These are phyloP conservation scores for Penicillium sp. DNA, from an alignment of 2,329 filamentous ascomycete genomes.

Conservation along the genomic window DNA sequence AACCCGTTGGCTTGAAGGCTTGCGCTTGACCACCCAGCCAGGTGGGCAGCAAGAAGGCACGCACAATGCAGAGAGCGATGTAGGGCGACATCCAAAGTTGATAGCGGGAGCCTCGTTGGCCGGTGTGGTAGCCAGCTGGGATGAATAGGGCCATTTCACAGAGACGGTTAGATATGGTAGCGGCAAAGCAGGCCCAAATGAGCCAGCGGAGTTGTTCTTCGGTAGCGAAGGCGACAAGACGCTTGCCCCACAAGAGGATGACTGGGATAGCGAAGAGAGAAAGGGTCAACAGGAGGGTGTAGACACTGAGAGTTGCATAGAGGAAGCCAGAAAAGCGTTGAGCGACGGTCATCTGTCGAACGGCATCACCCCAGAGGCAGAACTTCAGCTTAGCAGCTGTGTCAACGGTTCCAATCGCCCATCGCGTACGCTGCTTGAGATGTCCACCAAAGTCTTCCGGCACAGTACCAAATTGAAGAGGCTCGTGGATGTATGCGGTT, in stretches of 20 bases:
- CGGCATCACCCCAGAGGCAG: constrained; percentile 55
- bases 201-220: constrained; percentile 58
- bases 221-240: constrained; percentile 56
- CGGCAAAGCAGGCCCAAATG: constrained; percentile 55
- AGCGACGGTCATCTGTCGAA: constrained; percentile 54
- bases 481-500: constrained; percentile 60
- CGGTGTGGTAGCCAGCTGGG: constrained; percentile 59
- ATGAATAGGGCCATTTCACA: constrained; percentile 60
- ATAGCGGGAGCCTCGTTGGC: constrained; percentile 55
- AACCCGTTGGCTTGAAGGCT: constrained; percentile 62
- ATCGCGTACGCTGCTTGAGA: constrained; percentile 39
- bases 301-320: constrained; percentile 56
- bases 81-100: constrained; percentile 65
- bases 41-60: constrained; percentile 56
- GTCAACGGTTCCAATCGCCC: constrained; percentile 52
- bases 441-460: constrained; percentile 38
- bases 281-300: constrained; percentile 55
- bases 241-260: constrained; percentile 57
- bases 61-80: constrained; percentile 57
- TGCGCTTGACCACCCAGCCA: constrained; percentile 60
- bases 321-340: constrained; percentile 61
- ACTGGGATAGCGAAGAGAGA: constrained; percentile 60
- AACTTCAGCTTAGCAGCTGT: constrained; percentile 61
- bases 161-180: constrained; percentile 52
- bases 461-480: constrained; percentile 57